Conservation (phyloP, 1,284 basidiomycete species). For the Puccinia sorghi region DNA sequence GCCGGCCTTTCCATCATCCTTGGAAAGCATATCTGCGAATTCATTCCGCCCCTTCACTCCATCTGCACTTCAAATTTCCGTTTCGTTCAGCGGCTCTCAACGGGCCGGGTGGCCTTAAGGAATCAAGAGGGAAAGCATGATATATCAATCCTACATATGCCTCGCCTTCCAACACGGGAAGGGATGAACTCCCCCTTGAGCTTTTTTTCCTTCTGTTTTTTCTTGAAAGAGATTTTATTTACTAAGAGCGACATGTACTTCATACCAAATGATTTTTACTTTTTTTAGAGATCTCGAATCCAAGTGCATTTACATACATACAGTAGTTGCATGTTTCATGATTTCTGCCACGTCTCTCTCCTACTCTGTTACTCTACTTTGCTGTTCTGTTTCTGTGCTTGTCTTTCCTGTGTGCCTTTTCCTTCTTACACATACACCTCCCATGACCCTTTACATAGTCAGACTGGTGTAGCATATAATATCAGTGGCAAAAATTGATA, state of each 20-base stretch:
- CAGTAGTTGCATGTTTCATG: background rate
- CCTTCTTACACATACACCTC: background rate
- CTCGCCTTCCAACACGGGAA: background rate
- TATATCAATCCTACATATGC: background rate
- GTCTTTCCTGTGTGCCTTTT: background rate
- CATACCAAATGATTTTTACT: background rate
- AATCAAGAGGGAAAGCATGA: background rate
- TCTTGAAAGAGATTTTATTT: background rate
- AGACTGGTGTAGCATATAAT: constrained; percentile 1
- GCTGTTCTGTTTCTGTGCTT: background rate
- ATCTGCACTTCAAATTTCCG: background rate
- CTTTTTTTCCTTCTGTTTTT: background rate
- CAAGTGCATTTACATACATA: background rate
- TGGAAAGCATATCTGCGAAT: background rate
- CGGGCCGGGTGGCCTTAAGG: background rate
- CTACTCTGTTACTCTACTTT: background rate
- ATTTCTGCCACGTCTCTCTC: background rate
- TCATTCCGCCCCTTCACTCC: background rate
- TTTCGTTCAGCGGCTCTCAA: background rate
- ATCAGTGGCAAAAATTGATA: background rate
- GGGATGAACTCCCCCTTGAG: background rate
- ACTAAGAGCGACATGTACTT: constrained; percentile 2
- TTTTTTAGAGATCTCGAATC: background rate
- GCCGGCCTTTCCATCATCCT: background rate
- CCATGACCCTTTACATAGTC: background rate